Evolutionary conservation across 2,329 filamentous ascomycete genomes (phyloP), one percentile per base, ranked within the genome.

Genomic region (Colletotrichum camelliae): DNA sequence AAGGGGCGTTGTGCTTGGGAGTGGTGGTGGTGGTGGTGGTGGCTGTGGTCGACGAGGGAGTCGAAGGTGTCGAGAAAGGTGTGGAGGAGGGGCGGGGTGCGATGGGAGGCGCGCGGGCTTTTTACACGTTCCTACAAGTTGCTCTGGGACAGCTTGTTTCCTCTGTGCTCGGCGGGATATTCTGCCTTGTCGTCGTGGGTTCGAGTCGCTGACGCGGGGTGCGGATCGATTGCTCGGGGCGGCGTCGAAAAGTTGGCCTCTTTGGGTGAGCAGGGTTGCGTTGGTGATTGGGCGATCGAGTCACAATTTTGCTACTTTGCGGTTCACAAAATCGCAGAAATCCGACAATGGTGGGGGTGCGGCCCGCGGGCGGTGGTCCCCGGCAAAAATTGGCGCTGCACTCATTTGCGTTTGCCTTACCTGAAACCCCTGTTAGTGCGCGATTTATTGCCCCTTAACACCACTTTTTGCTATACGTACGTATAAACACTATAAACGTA

Each of bases 241-340:
- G 70, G 48, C 70, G 74, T 75, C 70, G 35, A 65, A 60, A 67
- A 70, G 43, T 24, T 57, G 55, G 73, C 55, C 31, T 33, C 70
- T 60, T 27, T 29, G n/a, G 64, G 64, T 73, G 74, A 74, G 65
- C 70, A 64, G 64, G 15, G 70, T 73, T 75, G 37, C 76, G 66
- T 70, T 78, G 77, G 75, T 79, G 82, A 81, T 72, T 77, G 73
- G 72, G 70, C 72, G 62, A 70, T 74, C 80, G 84, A 85, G 84
- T 85, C 83, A 85, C 80, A 86, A 86, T 86, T 86, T 86, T 86
- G 84, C 85, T 81, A 86, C 84, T 85, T 86, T 84, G 79, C 79
- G 78, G 77, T 80, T 78, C 79, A 79, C 80, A 76, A 76, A 76
- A 52, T 75, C 70, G 74, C 74, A 76, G 74, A 76, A 76, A 76